Conservation (phyloP, 2,329 filamentous ascomycete species). For the Dactylonectria estremocensis region DNA sequence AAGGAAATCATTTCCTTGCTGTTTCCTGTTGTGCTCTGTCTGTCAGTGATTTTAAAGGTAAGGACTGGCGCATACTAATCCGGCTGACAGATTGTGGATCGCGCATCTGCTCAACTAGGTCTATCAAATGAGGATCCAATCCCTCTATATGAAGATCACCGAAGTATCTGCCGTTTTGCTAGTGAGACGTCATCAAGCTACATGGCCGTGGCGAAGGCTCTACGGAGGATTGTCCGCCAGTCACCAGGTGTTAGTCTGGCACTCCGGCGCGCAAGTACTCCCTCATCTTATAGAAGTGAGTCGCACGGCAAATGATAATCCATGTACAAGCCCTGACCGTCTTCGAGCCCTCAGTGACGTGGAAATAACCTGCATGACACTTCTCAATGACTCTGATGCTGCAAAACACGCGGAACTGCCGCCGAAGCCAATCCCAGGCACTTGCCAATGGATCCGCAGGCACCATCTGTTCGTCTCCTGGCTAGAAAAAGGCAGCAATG, state of each 20-base stretch:
- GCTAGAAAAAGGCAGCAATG: constrained; percentile 45
- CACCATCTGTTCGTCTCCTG: constrained; percentile 51
- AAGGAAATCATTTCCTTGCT: not conserved
- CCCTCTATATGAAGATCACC: constrained; percentile 46
- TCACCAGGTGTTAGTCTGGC: constrained; percentile 1
- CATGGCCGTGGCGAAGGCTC: constrained; percentile 35
- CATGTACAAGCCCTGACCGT: constrained; percentile 11
- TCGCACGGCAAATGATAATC: not conserved
- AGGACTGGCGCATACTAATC: not conserved
- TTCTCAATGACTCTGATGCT: constrained; percentile 51
- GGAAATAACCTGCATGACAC: constrained; percentile 52
- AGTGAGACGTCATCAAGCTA: too few species aligned
- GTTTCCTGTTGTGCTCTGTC: not conserved
- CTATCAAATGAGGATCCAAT: constrained; percentile 39
- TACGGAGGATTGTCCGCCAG: constrained; percentile 34
- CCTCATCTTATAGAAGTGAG: constrained; percentile 1
- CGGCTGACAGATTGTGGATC: constrained; percentile 45
- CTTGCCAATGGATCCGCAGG: constrained; percentile 55
- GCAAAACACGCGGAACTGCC: constrained; percentile 50
- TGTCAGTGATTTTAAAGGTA: not conserved
- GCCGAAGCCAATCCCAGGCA: constrained; percentile 51
- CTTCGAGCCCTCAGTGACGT: constrained; percentile 50
- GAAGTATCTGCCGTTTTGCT: constrained; percentile 46
- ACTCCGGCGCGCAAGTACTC: not conserved
- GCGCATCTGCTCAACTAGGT: constrained; percentile 43